These are phyloP conservation scores for Coniochaeta ligniaria DNA, from an alignment of 2,329 filamentous ascomycete genomes.

Conservation along the genomic window DNA sequence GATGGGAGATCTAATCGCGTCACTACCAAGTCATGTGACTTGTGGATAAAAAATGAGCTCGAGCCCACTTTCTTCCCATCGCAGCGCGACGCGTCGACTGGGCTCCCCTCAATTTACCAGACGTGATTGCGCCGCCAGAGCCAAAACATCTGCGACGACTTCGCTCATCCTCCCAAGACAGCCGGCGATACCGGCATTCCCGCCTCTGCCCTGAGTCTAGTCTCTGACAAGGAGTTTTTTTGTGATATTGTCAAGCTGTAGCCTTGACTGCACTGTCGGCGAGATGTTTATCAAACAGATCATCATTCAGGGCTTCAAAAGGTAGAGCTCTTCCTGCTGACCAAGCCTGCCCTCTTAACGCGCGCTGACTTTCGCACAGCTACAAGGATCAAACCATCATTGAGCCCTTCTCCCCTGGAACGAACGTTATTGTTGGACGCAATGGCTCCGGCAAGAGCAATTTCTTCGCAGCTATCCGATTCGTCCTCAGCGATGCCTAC, in stretches of 20 bases:
- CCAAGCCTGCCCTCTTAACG: neutral
- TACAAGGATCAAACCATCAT: conserved; percentile 99
- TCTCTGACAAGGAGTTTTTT: neutral
- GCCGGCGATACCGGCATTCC: neutral
- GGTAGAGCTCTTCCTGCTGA: conserved; percentile 39
- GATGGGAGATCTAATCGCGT: no score
- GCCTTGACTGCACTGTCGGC: conserved; percentile 21
- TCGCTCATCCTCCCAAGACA: neutral
- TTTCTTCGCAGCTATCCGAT: conserved; percentile 98
- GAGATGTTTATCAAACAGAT: conserved; percentile 99
- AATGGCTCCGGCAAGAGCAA: conserved; percentile 99
- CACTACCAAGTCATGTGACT: neutral
- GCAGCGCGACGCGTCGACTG: neutral
- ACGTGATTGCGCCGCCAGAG: conserved; percentile 1
- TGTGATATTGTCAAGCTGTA: conserved; percentile 8
- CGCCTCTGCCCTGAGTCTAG: neutral
- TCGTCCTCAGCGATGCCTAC: conserved; percentile 96
- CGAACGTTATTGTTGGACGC: conserved; percentile 97
- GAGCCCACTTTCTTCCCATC: neutral
- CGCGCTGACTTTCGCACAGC: conserved; percentile 39
- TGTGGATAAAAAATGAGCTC: neutral
- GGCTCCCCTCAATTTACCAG: conserved; percentile 1
- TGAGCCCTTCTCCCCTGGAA: conserved; percentile 94
- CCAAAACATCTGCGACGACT: neutral
- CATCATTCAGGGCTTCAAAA: conserved; percentile 99